Evolutionary conservation across 352 stramenopile species (phyloP).

Genomic region (Globisporangium emineosum): DNA sequence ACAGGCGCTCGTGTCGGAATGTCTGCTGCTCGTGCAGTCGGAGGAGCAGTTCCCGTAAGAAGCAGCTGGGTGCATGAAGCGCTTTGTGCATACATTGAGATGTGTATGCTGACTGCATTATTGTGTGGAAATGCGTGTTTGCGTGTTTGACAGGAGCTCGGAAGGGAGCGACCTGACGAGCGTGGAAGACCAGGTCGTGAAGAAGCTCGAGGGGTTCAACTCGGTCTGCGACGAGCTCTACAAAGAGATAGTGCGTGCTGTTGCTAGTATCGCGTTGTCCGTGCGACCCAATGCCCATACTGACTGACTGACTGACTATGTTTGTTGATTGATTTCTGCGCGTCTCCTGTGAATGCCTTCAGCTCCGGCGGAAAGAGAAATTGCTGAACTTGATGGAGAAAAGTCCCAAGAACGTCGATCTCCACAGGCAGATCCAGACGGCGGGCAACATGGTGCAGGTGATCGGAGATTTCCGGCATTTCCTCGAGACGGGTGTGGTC

Average conservation of each 20-base stretch:
- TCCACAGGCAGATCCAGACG: slow-evolving; percentile 85
- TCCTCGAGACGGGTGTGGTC: slow-evolving; percentile 66
- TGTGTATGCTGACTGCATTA: not conserved
- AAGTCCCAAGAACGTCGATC: slow-evolving; percentile 75
- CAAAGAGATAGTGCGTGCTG: slow-evolving; percentile 75
- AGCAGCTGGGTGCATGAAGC: not conserved
- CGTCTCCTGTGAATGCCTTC: slow-evolving; percentile 12
- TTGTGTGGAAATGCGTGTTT: not conserved
- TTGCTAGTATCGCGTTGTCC: not conserved
- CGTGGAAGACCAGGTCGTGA: slow-evolving; percentile 76
- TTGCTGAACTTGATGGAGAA: slow-evolving; percentile 86
- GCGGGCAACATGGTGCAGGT: slow-evolving; percentile 81
- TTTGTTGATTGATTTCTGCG: slow-evolving; percentile 5
- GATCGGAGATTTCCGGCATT: slow-evolving; percentile 79
- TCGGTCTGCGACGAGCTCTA: slow-evolving; percentile 86
- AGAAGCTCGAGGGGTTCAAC: slow-evolving; percentile 88
- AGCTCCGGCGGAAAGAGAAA: slow-evolving; percentile 82
- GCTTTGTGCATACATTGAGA: not conserved
- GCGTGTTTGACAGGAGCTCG: slow-evolving; percentile 2
- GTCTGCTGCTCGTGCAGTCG: slow-evolving; percentile 68
- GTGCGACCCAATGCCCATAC: not conserved
- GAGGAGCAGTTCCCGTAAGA: slow-evolving; percentile 66
- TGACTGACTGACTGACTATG: not conserved
- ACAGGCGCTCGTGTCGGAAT: slow-evolving; percentile 74
- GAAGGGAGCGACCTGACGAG: slow-evolving; percentile 31